These are phyloP conservation scores for Crithidia sp. DNA, from an alignment of 208 protist genomes.

Conservation along the genomic window DNA sequence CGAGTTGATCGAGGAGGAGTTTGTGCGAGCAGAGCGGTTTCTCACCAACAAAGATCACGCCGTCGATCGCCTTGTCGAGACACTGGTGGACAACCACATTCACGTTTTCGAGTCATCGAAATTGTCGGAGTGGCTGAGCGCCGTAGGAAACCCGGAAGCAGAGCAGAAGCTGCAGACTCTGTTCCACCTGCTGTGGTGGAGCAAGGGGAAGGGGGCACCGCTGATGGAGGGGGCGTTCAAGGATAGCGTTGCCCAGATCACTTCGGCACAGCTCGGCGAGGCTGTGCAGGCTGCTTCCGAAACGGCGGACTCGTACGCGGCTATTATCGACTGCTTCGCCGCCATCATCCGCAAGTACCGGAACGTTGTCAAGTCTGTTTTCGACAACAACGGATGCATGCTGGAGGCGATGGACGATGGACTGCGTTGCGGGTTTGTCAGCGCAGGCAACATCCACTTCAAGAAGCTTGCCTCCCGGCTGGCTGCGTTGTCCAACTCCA, in stretches of 20 bases:
- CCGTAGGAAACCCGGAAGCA: constrained; percentile 6
- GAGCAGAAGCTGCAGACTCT: constrained; percentile 18
- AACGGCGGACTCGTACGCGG: constrained; percentile 13
- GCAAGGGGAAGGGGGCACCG: constrained; percentile 23
- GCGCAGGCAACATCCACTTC: constrained; percentile 13
- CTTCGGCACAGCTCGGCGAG: constrained; percentile 8
- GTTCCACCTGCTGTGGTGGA: constrained; percentile 39
- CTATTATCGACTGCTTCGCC: constrained; percentile 27
- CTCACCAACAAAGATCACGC: constrained; percentile 35
- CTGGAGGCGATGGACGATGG: constrained; percentile 52
- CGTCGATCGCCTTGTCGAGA: constrained; percentile 29
- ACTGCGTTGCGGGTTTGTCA: constrained; percentile 35
- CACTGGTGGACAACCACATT: constrained; percentile 40
- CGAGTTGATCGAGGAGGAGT: constrained; percentile 34
- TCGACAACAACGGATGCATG: constrained; percentile 43
- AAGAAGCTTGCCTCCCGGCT: constrained; percentile 39
- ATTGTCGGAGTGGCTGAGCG: constrained; percentile 15
- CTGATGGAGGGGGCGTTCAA: constrained; percentile 37
- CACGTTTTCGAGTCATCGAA: constrained; percentile 8
- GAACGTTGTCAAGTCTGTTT: constrained; percentile 28
- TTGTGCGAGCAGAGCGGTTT: constrained; percentile 28
- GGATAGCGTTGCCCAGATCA: constrained; percentile 29
- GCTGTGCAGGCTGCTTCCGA: constrained; percentile 11
- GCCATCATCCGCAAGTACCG: constrained; percentile 29
- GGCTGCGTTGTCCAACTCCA: constrained; percentile 18